Evolutionary conservation across 805 yeast species (phyloP), one percentile per base, ranked within the genome.

Genomic region (Monosporozyma aerobia): DNA sequence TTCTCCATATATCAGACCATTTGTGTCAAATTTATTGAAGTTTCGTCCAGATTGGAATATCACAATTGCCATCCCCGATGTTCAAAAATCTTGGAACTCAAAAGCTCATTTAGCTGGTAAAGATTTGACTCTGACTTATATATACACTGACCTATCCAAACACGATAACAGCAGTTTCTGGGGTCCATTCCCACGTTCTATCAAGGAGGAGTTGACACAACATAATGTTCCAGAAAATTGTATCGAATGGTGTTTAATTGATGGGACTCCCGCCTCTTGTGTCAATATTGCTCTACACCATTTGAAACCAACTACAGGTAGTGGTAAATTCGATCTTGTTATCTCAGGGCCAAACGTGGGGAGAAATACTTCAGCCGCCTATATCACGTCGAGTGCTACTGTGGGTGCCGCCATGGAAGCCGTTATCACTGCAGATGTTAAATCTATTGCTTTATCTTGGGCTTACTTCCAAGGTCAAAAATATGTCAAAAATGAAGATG

Each of bases 391-490:
- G 4, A 84, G 95, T 59, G 99, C 99, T 13, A 94, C 99, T 2
- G 84, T 94, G 16, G 99, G 99, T 27, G 98, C 96, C 3, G 94
- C 97, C 0, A 79, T 90, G 89, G 99, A 94, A 70, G 95, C 90
- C 1, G 87, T 85, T 2, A 79, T 90, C 44, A 65, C 76, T 22
- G 84, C 83, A 0, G 79, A 81, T 32, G 71, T 69, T 14, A 82
- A 76, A 58, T 73, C 96, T 5, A 76, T 94, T 56, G 97, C 96
- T 1, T 62, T 94, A 35, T 86, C 95, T 39, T 92, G 81, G 75
- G 94, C 95, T n/a, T 94, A 85, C 63, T 80, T 77, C 51, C 55
- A 68, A 33, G 74, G 77, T 40, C 67, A 73, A 29, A 69, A 77
- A 47, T 67, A 72, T 19, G 82, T 83, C n/a, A 41, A 53, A 5